Evolutionary conservation across 1,139 yeast genomes (phyloP), one percentile per base, ranked within the genome.

Genomic region (Geotrichum citri-aurantii): DNA sequence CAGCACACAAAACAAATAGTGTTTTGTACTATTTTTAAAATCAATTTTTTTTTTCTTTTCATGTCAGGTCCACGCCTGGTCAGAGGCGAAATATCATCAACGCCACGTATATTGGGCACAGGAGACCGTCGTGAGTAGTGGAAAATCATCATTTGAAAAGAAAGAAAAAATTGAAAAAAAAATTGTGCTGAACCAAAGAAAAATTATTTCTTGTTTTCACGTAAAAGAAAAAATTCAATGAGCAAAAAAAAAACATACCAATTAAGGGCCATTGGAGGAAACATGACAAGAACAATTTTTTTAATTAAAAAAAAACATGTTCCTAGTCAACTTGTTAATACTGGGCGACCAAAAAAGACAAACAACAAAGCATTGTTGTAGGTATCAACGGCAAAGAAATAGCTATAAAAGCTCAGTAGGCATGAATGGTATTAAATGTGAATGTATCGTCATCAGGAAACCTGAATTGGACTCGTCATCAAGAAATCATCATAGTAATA

Each of bases 81-180:
- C 97, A 92, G 83, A 90, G 97, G 97, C 97, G 79, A 76, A 76
- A 74, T 83, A 77, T 92, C 98, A 92, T 92, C 98, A 92, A 81
- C 73, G 90, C 83, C 81, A 77, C 82, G 82, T 81, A 83, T 83
- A 81, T 82, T 81, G 80, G 82, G 85, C 92, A 81, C 96, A 91
- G 98, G 88, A 86, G 98, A 92, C 98, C 98, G 98, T 92, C 98
- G 98, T 92, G 98, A 92, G 85, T 79, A 82, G 88, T 89, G 93
- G 88, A 76, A 77, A 79, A 78, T 89, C 97, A 91, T 91, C 81
- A 85, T 87, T 26, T 87, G 73, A 66, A 64, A 59, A 58, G 33
- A 33, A 48, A 33, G 42, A 47, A 53, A 12, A n/a, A n/a, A n/a
- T n/a, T n/a, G n/a, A n/a, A n/a, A 7, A 37, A 49, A 10, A 5